These are phyloP conservation scores for Bromus sterilis DNA, from an alignment of 176 grass and related monocot genomes.

Conservation along the genomic window DNA sequence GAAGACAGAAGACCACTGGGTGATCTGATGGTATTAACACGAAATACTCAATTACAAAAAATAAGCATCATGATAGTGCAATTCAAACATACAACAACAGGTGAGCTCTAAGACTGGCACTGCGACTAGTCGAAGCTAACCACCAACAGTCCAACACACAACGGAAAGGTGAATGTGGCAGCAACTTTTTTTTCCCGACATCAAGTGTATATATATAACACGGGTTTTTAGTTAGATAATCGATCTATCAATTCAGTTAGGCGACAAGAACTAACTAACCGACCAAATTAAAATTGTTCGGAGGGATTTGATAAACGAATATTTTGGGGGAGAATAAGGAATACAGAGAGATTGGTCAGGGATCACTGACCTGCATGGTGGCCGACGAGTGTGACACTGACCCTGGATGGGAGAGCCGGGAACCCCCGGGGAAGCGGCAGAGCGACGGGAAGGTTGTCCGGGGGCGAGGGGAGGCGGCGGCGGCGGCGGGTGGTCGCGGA, in stretches of 20 bases:
- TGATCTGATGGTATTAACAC: not conserved
- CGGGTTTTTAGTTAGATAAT: not conserved
- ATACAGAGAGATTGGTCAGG: not conserved
- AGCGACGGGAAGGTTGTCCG: no score
- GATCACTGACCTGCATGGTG: slow-evolving; percentile 39
- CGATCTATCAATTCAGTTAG: not conserved
- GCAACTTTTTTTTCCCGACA: not conserved
- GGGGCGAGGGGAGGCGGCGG: no score
- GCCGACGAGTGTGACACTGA: not conserved
- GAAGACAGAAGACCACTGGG: not conserved
- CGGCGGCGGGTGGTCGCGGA: no score
- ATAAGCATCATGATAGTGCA: not conserved
- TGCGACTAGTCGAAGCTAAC: not conserved
- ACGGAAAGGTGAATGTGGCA: not conserved
- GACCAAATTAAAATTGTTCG: not conserved
- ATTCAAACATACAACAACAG: not conserved
- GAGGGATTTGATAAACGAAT: not conserved
- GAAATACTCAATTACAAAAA: not conserved
- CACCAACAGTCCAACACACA: not conserved
- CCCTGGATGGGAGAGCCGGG: not conserved
- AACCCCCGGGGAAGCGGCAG: no score
- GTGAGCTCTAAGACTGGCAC: no score
- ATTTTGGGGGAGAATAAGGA: not conserved
- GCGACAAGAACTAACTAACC: not conserved
- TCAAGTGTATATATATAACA: not conserved